Evolutionary conservation across 73 alveolate species (phyloP).

Genomic region (Paramecium tetraurelia): DNA sequence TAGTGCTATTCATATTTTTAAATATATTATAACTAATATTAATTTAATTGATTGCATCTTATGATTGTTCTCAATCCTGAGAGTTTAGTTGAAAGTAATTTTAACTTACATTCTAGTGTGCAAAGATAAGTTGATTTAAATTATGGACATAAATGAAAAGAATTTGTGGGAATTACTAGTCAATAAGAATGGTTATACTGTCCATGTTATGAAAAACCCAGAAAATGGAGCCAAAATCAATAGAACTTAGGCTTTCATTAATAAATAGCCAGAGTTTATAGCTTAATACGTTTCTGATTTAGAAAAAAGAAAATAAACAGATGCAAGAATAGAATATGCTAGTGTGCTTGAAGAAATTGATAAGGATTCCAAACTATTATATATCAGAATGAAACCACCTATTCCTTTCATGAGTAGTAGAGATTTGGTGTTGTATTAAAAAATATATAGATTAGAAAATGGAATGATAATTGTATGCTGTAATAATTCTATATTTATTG

Average conservation of each 20-base stretch:
- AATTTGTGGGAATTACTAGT: slow-evolving; percentile 27
- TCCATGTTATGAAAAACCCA: neutral
- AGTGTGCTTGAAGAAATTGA: neutral
- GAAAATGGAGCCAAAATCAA: slow-evolving; percentile 16
- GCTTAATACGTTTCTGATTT: neutral
- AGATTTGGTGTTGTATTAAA: slow-evolving; percentile 10
- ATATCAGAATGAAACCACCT: slow-evolving; percentile 43
- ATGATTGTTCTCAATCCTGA: neutral
- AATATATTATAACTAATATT: neutral
- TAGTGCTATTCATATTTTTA: neutral
- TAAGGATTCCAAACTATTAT: neutral
- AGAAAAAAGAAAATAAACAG: slow-evolving; percentile 5
- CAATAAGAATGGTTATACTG: neutral
- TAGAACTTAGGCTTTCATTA: neutral
- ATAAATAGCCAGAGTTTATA: neutral
- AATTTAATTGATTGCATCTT: neutral
- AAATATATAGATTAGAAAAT: neutral
- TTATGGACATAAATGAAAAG: slow-evolving; percentile 12
- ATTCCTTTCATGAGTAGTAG: neutral
- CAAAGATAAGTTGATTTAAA: neutral
- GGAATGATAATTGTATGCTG: neutral
- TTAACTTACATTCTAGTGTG: neutral
- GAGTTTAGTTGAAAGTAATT: neutral
- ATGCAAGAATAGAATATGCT: neutral
- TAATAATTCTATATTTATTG: neutral